Base-by-base conservation (phyloP, 2,329 filamentous ascomycete genomes). In the Dothistroma septosporum region DNA sequence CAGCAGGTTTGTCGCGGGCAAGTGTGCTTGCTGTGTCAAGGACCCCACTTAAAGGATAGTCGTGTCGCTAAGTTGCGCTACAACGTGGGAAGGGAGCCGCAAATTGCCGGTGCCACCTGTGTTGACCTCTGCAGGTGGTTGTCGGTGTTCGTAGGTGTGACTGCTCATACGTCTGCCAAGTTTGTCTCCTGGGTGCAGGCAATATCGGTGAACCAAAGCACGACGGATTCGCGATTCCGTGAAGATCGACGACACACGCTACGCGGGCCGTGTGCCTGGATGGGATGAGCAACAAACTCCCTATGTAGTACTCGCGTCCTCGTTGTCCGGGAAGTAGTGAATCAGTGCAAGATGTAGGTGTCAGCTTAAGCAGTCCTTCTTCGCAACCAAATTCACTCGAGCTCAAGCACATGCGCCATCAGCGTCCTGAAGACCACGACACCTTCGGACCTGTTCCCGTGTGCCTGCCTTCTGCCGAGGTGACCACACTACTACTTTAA, bases 171-270 rank as follows among this genome's bases (percentile, higher is more conserved):
- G 8, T 19, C 11, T 32, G 24, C 22, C 11, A n/a, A 35, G 33
- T 31, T 28, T 35, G 50, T 53, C 19, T 53, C 50, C 28, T 31
- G 35, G 50, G 50, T 53, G 50, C 35, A 53, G 48, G 28, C 35
- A 37, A 37, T 14, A 32, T 53, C 31, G 50, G 24, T 53, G 50
- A 14, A 35, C 14, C 48, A 52, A 52, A 24, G 35, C 31, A 7
- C 47, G n/a, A 50, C 24, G 21, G 22, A 50, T 28, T 24, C 8
- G 47, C 28, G 21, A 6, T 28, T 14, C 2, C 9, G 9, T 24
- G 28, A 28, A 32, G 50, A 53, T 53, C 50, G 50, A 32, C 50
- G 50, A 53, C 35, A 44, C 14, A 9, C 8, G n/a, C 41, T 14
- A n/a, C 4, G 14, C 41, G 41, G 41, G 41, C n/a, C n/a, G 41